Percentiles rank a stretch among this genome's conserved stretches.
phyloP scores from a whole-genome alignment of 306 rosid genomes.

The Chamaecrista fasciculata region DNA sequence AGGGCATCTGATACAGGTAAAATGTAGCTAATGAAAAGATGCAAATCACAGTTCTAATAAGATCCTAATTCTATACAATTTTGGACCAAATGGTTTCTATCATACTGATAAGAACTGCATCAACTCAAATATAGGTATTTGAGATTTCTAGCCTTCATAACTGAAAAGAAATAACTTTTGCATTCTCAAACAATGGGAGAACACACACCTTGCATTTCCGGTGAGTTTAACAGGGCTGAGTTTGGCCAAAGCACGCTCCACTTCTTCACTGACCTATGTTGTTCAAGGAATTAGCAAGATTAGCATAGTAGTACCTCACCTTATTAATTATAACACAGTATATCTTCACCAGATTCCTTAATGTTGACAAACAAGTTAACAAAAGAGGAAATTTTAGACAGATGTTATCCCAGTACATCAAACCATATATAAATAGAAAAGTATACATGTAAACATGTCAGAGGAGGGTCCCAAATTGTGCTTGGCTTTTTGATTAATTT shows the following conservation, averaged over 20 bases:
- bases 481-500: background rate
- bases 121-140: background rate
- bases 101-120: background rate
- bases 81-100: background rate
- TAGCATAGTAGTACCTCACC: slow-evolving; percentile 14
- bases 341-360: background rate
- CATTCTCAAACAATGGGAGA: slow-evolving; percentile 10
- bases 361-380: background rate
- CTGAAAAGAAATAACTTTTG: slow-evolving; percentile 4
- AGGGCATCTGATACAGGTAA: slow-evolving; percentile 45
- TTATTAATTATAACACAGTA: slow-evolving; percentile 12
- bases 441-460: background rate
- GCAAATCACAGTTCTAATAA: background rate
- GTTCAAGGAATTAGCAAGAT: slow-evolving; percentile 33
- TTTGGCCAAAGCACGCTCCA: slow-evolving; percentile 74
- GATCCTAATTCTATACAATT: background rate
- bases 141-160: background rate
- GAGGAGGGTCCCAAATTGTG: background rate
- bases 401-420: background rate
- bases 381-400: background rate
- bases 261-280: slow-evolving; percentile 85
- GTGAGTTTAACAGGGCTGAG: slow-evolving; percentile 46
- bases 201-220: slow-evolving; percentile 63
- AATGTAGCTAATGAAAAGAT: slow-evolving; percentile 19
- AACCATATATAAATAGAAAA: background rate